Evolutionary conservation across 768 basidiomycete species (phyloP).

Genomic region (Suillus cothurnatus): DNA sequence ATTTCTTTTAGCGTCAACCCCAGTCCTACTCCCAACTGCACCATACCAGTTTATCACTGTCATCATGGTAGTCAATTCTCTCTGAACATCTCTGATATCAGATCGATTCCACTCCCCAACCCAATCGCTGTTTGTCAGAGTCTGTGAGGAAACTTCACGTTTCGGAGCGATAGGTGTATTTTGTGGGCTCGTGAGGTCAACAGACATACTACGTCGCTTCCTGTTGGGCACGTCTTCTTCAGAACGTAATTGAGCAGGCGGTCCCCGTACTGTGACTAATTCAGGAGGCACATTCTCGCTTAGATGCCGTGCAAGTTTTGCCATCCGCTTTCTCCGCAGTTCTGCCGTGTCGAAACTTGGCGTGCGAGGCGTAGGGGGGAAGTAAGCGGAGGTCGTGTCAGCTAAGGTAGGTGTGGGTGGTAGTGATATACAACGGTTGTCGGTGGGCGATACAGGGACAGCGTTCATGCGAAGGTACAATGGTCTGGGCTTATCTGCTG

Average conservation of each 20-base stretch:
- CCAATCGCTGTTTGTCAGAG: constrained; percentile 27
- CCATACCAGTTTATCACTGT: too few species aligned
- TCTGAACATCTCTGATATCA: too few species aligned
- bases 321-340: too few species aligned
- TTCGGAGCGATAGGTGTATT: background rate
- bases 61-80: too few species aligned
- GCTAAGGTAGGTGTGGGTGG: constrained; percentile 17
- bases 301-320: too few species aligned
- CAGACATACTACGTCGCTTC: constrained; percentile 21
- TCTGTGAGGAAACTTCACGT: background rate
- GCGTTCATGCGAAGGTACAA: constrained; percentile 27
- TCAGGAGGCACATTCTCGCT: too few species aligned
- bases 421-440: constrained; percentile 10
- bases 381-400: constrained; percentile 6
- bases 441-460: constrained; percentile 14
- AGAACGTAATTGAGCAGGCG: too few species aligned
- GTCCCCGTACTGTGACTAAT: too few species aligned
- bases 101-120: constrained; percentile 44
- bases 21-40: too few species aligned
- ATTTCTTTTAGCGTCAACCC: too few species aligned
- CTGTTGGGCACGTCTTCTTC: background rate
- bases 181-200: constrained; percentile 6
- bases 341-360: constrained; percentile 32
- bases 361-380: constrained; percentile 20
- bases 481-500: constrained; percentile 19